phyloP scores from a whole-genome alignment of 306 rosid genomes.

The Citrullus mucosospermus region DNA sequence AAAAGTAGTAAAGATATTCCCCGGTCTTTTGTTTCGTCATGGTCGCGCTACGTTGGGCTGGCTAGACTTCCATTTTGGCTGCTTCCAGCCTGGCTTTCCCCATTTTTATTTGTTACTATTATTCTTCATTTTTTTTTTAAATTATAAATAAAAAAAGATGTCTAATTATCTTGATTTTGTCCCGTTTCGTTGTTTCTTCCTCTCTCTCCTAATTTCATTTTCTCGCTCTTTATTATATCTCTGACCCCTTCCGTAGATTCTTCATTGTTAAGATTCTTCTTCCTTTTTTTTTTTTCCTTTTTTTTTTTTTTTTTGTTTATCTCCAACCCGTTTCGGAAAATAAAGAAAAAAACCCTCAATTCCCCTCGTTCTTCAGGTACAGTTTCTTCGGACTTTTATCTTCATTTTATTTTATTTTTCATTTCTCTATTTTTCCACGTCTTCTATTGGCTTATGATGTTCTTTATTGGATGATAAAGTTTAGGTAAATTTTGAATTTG shows the following conservation, averaged over 20 bases:
- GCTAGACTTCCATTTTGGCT: constrained; percentile 13
- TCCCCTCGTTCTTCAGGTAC: not conserved
- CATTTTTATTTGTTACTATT: not conserved
- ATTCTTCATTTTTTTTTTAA: not conserved
- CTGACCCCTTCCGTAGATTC: not conserved
- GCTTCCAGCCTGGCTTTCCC: constrained; percentile 13
- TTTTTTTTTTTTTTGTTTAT: not conserved
- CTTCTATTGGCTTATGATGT: not conserved
- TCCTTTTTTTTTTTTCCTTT: not conserved
- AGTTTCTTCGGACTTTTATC: not conserved
- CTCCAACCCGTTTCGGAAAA: not conserved
- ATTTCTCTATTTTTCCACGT: not conserved
- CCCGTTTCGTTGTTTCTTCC: constrained; percentile 47
- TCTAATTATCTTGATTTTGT: constrained; percentile 22
- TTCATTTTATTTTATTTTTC: not conserved
- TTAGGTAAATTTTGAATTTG: not conserved
- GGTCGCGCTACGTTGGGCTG: not conserved
- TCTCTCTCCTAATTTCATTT: constrained; percentile 33
- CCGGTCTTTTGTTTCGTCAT: not conserved
- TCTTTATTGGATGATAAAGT: not conserved
- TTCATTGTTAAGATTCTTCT: not conserved
- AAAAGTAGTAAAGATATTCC: not conserved
- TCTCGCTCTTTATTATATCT: constrained; percentile 16
- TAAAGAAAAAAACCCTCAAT: not conserved
- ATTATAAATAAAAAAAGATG: not conserved